phyloP scores from a whole-genome alignment of 306 rosid species.

The Dryas alaskensis region DNA sequence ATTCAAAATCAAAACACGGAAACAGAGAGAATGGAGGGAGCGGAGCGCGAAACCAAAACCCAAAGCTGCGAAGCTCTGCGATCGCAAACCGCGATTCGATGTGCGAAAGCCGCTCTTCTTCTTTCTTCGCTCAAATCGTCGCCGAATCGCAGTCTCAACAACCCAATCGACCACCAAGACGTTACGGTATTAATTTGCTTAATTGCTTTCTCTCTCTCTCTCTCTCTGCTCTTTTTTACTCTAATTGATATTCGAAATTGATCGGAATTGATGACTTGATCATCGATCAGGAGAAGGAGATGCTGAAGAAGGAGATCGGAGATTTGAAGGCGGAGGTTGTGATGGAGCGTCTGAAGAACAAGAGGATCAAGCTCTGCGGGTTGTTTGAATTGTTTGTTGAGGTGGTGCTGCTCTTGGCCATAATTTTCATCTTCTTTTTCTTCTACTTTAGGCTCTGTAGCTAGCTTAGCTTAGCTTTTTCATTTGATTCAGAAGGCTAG shows the following conservation, averaged over 20 bases:
- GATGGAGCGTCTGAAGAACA: conserved; percentile 46
- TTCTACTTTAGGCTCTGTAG: too few species aligned
- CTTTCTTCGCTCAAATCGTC: conserved; percentile 42
- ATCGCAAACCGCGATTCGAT: conserved; percentile 35
- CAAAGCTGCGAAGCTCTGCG: conserved; percentile 25
- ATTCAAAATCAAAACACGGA: neutral
- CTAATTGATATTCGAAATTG: neutral
- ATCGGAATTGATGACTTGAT: neutral
- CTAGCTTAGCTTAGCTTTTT: too few species aligned
- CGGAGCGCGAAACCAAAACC: conserved; percentile 18
- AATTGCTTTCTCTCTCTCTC: neutral
- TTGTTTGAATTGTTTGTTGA: conserved; percentile 39
- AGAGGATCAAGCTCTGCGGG: conserved; percentile 48
- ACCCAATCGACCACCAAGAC: conserved; percentile 4
- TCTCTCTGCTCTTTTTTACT: too few species aligned
- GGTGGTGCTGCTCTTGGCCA: conserved; percentile 33
- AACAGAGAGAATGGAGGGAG: conserved; percentile 1
- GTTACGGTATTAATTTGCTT: conserved; percentile 7
- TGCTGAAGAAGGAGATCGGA: conserved; percentile 37
- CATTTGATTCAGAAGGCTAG: neutral
- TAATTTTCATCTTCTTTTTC: conserved; percentile 35
- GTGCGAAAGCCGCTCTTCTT: conserved; percentile 59
- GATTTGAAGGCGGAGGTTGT: conserved; percentile 46
- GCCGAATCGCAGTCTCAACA: conserved; percentile 15
- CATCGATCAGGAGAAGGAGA: conserved; percentile 31